A percentile compares a stretch with the other conserved stretches of the same genome.
These are phyloP conservation scores for Salicornia ramosissima DNA, from an alignment of 148 eudicot species.

Conservation along the genomic window DNA sequence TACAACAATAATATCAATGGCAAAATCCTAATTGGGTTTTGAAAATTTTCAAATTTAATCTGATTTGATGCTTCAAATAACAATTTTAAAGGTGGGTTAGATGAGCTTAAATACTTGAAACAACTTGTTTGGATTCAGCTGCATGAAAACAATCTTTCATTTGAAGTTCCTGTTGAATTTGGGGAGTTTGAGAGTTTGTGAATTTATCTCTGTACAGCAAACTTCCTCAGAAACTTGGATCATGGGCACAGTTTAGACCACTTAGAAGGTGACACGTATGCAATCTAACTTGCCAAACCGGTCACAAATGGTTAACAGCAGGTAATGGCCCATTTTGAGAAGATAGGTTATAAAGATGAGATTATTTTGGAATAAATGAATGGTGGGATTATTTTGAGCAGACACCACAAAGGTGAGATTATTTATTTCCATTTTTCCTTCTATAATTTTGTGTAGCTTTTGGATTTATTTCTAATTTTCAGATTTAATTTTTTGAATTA, in stretches of 20 bases:
- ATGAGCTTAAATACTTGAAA: constrained; percentile 45
- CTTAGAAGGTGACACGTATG: too few species aligned
- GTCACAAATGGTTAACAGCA: too few species aligned
- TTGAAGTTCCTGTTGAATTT: constrained; percentile 64
- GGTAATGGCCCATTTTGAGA: too few species aligned
- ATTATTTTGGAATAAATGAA: too few species aligned
- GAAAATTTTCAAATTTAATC: constrained; percentile 48
- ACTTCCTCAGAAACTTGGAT: constrained; percentile 70
- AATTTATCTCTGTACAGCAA: constrained; percentile 65
- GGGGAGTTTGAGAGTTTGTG: constrained; percentile 64
- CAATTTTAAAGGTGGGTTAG: constrained; percentile 46
- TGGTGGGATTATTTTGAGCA: too few species aligned
- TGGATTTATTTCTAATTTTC: too few species aligned
- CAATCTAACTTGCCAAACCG: too few species aligned
- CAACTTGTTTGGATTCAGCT: constrained; percentile 51
- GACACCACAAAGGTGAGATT: too few species aligned
- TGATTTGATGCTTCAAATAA: constrained; percentile 65
- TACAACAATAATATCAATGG: constrained; percentile 57
- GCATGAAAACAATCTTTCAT: constrained; percentile 45
- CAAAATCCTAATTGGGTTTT: constrained; percentile 56
- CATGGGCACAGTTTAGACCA: constrained; percentile 72
- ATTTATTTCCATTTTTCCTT: too few species aligned
- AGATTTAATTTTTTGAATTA: too few species aligned
- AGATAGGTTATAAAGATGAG: too few species aligned
- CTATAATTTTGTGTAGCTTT: too few species aligned